Evolutionary conservation across 306 rosid species (phyloP).

Genomic region (Clitoria ternatea): DNA sequence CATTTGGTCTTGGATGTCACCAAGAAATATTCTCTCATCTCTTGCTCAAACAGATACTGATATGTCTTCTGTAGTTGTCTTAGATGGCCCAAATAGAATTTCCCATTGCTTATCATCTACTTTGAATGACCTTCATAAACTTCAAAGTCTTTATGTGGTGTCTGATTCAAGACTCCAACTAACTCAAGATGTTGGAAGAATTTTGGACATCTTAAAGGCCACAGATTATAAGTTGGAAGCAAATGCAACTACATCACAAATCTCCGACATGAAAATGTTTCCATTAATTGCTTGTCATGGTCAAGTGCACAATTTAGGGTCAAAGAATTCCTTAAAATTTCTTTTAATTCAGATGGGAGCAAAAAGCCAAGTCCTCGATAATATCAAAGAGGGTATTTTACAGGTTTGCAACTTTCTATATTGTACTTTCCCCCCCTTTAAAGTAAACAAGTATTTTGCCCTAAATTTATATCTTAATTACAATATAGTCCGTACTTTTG

Average conservation of each 20-base stretch:
- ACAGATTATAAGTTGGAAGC: background rate
- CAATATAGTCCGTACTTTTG: no score
- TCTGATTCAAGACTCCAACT: slow-evolving; percentile 6
- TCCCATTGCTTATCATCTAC: background rate
- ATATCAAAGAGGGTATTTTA: background rate
- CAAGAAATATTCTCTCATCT: background rate
- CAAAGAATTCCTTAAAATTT: background rate
- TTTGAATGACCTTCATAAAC: background rate
- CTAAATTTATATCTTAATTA: background rate
- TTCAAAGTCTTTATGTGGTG: background rate
- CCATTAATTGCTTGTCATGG: background rate
- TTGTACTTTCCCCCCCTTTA: no score
- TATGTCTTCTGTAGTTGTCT: background rate
- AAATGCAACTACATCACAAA: background rate
- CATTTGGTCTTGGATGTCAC: slow-evolving; percentile 32
- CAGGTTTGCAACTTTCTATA: slow-evolving; percentile 1
- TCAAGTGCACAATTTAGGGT: background rate
- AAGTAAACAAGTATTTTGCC: background rate
- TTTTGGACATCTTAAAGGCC: slow-evolving; percentile 5
- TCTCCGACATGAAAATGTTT: background rate
- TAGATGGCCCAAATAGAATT: background rate
- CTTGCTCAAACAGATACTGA: background rate
- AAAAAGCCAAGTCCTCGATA: background rate
- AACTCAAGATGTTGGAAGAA: background rate
- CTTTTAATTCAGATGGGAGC: slow-evolving; percentile 24